Conservation (phyloP, 2,329 filamentous ascomycete genomes). For the Blastomyces gilchristii region DNA sequence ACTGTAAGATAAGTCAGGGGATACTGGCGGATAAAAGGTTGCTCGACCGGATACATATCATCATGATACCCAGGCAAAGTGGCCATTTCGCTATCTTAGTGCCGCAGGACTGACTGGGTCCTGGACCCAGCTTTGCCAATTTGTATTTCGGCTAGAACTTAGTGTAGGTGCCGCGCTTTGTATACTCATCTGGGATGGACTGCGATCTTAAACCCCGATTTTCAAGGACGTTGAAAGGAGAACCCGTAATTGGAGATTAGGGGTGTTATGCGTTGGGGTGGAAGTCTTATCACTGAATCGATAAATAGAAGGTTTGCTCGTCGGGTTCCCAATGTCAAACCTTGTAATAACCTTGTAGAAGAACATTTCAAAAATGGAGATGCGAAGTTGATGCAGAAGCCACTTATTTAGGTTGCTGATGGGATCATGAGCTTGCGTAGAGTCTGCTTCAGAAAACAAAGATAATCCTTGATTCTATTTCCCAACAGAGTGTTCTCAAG, state of each 20-base stretch:
- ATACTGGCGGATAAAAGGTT: not conserved
- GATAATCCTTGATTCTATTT: not conserved
- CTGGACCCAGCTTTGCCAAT: not conserved
- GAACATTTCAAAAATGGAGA: not conserved
- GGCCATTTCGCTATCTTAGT: not conserved
- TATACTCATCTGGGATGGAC: not conserved
- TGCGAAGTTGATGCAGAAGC: slow-evolving; percentile 4
- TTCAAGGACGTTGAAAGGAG: not conserved
- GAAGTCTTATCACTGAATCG: slow-evolving; percentile 1
- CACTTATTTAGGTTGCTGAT: not conserved
- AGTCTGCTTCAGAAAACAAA: not conserved
- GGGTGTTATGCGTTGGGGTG: not conserved
- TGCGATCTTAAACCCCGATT: not conserved
- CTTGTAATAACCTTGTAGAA: not conserved
- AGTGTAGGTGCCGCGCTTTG: not conserved
- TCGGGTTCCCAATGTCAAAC: not conserved
- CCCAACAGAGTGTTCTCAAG: not conserved
- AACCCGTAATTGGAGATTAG: not conserved
- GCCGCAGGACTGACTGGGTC: not conserved
- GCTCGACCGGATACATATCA: not conserved
- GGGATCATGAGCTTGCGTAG: not conserved
- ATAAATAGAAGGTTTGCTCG: not conserved
- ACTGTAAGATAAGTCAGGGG: not conserved
- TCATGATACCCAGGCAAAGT: not conserved
- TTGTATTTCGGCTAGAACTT: not conserved